Evolutionary conservation across 2,329 filamentous ascomycete species (phyloP).

Genomic region (Basipetospora chlamydospora): DNA sequence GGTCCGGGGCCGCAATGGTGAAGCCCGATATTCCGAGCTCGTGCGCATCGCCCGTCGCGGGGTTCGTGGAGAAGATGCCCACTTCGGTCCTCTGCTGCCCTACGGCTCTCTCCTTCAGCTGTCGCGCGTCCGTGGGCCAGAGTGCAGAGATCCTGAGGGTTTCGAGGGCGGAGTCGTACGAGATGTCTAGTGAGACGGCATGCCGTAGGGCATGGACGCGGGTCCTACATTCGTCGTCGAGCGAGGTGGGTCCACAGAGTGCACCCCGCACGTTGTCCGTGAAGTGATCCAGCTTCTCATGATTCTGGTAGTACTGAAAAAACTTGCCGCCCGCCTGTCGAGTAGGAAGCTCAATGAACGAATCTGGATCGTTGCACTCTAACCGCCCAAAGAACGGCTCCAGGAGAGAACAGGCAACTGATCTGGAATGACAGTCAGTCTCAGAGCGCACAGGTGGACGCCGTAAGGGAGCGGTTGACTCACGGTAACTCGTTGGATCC

Average conservation of each 20-base stretch:
- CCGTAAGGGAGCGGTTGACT: not conserved
- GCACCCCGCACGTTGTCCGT: slow-evolving; percentile 34
- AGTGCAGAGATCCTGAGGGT: slow-evolving; percentile 49
- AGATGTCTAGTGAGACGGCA: slow-evolving; percentile 59
- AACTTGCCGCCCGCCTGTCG: slow-evolving; percentile 25
- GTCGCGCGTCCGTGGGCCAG: slow-evolving; percentile 37
- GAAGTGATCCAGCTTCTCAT: slow-evolving; percentile 43
- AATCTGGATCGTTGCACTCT: slow-evolving; percentile 30
- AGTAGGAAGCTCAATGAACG: slow-evolving; percentile 2
- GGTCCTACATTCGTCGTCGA: slow-evolving; percentile 32
- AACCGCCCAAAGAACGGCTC: slow-evolving; percentile 40
- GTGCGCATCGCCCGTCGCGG: slow-evolving; percentile 45
- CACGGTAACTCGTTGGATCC: slow-evolving; percentile 5
- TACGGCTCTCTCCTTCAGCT: slow-evolving; percentile 24
- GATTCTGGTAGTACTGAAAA: slow-evolving; percentile 55
- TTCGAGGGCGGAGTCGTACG: slow-evolving; percentile 56
- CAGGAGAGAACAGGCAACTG: slow-evolving; percentile 40
- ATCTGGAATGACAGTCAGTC: not conserved
- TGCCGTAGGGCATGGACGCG: slow-evolving; percentile 27
- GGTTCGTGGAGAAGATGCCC: slow-evolving; percentile 58
- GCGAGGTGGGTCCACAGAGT: slow-evolving; percentile 28
- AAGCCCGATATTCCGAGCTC: slow-evolving; percentile 63
- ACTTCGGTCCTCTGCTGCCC: slow-evolving; percentile 54
- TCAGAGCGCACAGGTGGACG: not conserved
- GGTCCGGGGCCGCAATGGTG: slow-evolving; percentile 62